Evolutionary conservation across 1,139 yeast genomes (phyloP), one percentile per base, ranked within the genome.

Genomic region (Geotrichum carabidarum): DNA sequence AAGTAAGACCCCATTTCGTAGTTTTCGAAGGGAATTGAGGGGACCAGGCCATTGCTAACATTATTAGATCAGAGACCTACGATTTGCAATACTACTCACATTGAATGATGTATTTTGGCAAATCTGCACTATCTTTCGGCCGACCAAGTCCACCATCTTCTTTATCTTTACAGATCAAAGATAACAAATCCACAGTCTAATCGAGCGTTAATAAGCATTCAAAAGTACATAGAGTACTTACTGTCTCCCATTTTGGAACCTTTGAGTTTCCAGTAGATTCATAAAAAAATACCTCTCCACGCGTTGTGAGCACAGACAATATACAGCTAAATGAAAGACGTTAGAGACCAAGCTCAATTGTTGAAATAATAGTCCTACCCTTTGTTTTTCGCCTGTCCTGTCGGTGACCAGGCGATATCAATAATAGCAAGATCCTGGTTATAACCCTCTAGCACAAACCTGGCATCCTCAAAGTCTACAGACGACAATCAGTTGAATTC

Each of bases 331-430:
- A 22, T 27, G 4, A 32, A 4, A 4, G 36, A 27, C 8, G 3
- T 30, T 4, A 40, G 18, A 42, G 3, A 22, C 12, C 35, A 30
- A 14, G 27, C 6, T 22, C 41, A 17, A 30, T 5, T 22, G 17
- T 5, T 34, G 12, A n/a, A 9, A 34, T 15, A 34, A 11, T 34
- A 2, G 15, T 9, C 56, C 17, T 48, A 54, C 57, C 57, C 57
- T 36, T 49, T 37, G 35, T 43, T 50, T 8, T 41, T 36, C 6
- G 55, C 47, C 34, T 47, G 48, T 1, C 57, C 57, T 35, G 54
- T 41, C 15, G 55, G 53, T 4, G 53, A 46, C 57, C 57, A 56
- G 18, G 50, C 51, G 8, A 50, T 18, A 11, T 53, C 54, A 2
- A 54, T 44, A 6, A 41, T 56, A 9, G 48, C 34, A 35, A 44